A percentile compares a stretch with the other conserved stretches of the same genome.
These are phyloP conservation scores for Albizia julibrissin DNA, from an alignment of 306 rosid genomes.

Conservation along the genomic window DNA sequence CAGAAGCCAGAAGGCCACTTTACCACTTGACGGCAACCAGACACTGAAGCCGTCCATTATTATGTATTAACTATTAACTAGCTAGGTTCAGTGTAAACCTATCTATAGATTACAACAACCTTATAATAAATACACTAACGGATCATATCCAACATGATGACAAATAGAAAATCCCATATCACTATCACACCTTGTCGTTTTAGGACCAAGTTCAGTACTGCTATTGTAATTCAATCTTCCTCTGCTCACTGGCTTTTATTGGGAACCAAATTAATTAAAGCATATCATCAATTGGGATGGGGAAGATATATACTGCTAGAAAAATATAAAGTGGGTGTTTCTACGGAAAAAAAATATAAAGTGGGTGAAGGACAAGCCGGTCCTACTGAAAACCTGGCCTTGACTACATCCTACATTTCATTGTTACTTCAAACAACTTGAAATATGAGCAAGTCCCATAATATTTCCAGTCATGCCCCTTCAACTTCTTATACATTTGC, in stretches of 20 bases:
- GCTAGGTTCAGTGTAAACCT: neutral
- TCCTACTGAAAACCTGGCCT: neutral
- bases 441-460: neutral
- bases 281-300: neutral
- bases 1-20: neutral
- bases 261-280: neutral
- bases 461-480: too few species aligned
- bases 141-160: constrained; percentile 31
- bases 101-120: neutral
- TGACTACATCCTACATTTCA: neutral
- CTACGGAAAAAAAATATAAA: too few species aligned
- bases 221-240: neutral
- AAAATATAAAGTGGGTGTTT: neutral
- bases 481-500: too few species aligned
- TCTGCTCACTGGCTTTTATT: too few species aligned
- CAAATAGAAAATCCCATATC: constrained; percentile 14
- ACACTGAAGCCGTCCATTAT: constrained; percentile 7
- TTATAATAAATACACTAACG: neutral
- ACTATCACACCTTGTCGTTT: neutral
- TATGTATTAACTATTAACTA: neutral
- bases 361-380: neutral
- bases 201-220: neutral
- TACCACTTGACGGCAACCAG: neutral
- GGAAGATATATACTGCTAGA: neutral
- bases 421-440: neutral